These are phyloP conservation scores for Microbotryomycetes sp. DNA, from an alignment of 1,284 basidiomycete species.

Conservation along the genomic window DNA sequence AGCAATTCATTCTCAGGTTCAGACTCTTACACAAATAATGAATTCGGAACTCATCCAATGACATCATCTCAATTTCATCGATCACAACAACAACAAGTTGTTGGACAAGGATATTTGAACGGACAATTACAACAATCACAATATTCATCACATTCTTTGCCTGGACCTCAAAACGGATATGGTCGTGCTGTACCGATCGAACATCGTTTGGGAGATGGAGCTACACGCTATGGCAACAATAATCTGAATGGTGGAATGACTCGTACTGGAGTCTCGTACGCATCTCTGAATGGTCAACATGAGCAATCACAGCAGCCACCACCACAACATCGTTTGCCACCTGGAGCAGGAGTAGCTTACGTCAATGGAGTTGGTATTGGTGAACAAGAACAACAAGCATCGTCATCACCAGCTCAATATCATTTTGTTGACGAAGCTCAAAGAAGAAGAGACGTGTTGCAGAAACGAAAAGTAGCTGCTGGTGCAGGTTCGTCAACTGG, in stretches of 20 bases:
- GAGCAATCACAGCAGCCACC: background rate
- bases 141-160: background rate
- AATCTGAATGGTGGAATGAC: background rate
- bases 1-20: slow-evolving; percentile 5
- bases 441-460: background rate
- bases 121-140: background rate
- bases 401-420: background rate
- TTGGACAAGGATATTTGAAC: background rate
- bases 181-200: background rate
- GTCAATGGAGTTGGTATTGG: too few species aligned
- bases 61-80: too few species aligned
- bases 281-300: too few species aligned
- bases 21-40: background rate
- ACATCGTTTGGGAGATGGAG: background rate
- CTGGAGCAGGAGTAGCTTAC: background rate
- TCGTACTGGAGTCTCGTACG: too few species aligned
- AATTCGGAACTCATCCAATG: too few species aligned
- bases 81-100: too few species aligned
- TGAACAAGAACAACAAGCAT: background rate
- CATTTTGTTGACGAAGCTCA: background rate
- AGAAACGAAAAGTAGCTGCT: slow-evolving; percentile 21
- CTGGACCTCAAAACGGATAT: background rate
- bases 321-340: background rate
- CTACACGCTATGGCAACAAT: background rate
- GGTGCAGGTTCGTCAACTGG: slow-evolving; percentile 36